Evolutionary conservation across 305 asterid species (phyloP), one percentile per base, ranked within the genome.

Genomic region (Plantago coronopus): DNA sequence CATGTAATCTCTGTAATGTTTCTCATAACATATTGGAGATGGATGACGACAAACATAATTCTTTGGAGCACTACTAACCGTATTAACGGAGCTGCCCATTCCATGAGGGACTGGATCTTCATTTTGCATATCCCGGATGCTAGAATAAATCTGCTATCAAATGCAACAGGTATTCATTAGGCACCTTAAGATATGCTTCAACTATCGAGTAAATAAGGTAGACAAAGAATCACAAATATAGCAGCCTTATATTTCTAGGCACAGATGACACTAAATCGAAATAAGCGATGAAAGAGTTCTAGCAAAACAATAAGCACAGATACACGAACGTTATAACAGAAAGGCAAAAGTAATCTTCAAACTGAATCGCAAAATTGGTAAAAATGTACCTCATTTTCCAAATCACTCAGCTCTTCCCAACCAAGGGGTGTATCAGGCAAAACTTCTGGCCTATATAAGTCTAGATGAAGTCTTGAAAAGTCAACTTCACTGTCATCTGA

Each of bases 21-120:
- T 87, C 83, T 90, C 91, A 57, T 74, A 81, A 79, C 97, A 90
- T 77, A 90, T 85, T 53, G 89, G 96, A 63, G 97, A 85, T 59
- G 90, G 78, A 68, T 83, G 83, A 62, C 72, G 80, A 64, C 87
- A 77, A 68, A 71, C 61, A 65, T 69, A 74, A 68, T 77, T 87
- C 73, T 65, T 83, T 55, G 75, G 62, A 29, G 83, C 72, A 74
- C 23, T 27, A 64, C 71, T 60, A 57, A 75, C 61, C 66, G 27
- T 31, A 38, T 54, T 65, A 63, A 76, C 70, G 60, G 72, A 67
- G 64, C 59, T 63, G 69, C 69, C 68, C 17, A 72, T 63, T 65
- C 76, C 77, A 53, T 76, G 46, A 53, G 72, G 67, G 60, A 64
- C 70, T 25, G 50, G 61, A 57, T 70, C 81, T 17, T 76, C 85